Evolutionary conservation across 2,329 filamentous ascomycete species (phyloP).

Genomic region (Aspergillus floridensis): DNA sequence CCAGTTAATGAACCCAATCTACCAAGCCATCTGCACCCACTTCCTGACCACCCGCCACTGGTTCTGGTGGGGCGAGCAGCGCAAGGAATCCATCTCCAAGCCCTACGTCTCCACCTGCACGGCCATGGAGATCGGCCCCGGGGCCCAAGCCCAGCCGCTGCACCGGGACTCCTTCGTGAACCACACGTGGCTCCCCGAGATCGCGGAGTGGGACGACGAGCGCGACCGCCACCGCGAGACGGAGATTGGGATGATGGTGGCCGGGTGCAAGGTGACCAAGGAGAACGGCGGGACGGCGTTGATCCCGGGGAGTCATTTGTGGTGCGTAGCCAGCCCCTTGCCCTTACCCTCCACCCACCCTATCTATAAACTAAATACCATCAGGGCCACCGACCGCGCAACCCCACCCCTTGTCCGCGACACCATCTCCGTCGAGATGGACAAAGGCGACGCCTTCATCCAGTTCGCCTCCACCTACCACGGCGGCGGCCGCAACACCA

Average conservation of each 20-base stretch:
- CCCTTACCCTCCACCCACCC: not conserved
- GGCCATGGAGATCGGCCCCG: constrained; percentile 23
- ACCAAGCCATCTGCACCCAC: constrained; percentile 25
- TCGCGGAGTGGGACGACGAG: constrained; percentile 5
- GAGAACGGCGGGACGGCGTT: constrained; percentile 33
- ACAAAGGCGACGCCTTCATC: not conserved
- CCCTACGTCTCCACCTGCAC: constrained; percentile 21
- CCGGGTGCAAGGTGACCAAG: constrained; percentile 23
- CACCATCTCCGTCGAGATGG: not conserved
- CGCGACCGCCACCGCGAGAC: constrained; percentile 19
- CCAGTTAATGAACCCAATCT: constrained; percentile 27
- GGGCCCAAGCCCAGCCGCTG: constrained; percentile 22
- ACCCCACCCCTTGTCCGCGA: not conserved
- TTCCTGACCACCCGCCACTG: constrained; percentile 27
- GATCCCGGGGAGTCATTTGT: constrained; percentile 31
- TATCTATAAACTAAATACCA: not conserved
- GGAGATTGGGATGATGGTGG: constrained; percentile 25
- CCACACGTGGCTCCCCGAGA: constrained; percentile 5
- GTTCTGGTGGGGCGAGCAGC: constrained; percentile 30
- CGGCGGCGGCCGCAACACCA: not conserved
- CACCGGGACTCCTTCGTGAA: constrained; percentile 19
- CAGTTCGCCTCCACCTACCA: not conserved
- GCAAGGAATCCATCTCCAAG: constrained; percentile 25
- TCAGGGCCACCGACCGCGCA: not conserved
- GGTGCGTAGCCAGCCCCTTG: constrained; percentile 3